Percentiles rank a stretch among this genome's conserved stretches.
These are phyloP conservation scores for Metroxylon sagu DNA, from an alignment of 176 grass and related monocot genomes.

Conservation along the genomic window DNA sequence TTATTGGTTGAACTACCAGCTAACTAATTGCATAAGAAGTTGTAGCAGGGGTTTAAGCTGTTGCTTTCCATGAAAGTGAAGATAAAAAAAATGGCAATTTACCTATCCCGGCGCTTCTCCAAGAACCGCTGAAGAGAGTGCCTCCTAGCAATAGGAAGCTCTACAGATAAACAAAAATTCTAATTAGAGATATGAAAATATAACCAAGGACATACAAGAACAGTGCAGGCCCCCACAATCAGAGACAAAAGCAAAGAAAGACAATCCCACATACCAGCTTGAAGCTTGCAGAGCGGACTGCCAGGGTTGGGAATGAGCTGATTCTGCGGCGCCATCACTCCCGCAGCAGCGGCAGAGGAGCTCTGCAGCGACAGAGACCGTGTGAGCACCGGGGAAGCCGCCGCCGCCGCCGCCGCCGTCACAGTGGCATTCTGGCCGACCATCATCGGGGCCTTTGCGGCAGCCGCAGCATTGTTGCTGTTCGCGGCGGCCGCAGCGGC, in stretches of 20 bases:
- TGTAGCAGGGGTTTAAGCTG: too few species aligned
- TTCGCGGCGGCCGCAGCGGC: conserved; percentile 30
- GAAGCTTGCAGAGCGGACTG: conserved; percentile 62
- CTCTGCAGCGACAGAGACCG: conserved; percentile 77
- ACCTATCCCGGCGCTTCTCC: conserved; percentile 95
- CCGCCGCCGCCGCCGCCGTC: neutral
- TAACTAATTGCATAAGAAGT: too few species aligned
- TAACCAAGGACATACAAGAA: neutral
- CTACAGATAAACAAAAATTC: conserved; percentile 23
- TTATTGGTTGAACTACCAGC: too few species aligned
- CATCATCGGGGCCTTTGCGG: conserved; percentile 29
- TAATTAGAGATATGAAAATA: neutral
- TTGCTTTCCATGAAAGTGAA: neutral
- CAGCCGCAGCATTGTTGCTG: conserved; percentile 15
- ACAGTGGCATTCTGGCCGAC: conserved; percentile 5
- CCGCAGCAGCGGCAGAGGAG: conserved; percentile 35
- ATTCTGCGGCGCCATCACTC: conserved; percentile 17
- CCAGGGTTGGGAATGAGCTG: conserved; percentile 34
- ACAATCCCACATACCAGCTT: conserved; percentile 49
- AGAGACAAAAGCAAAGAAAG: neutral
- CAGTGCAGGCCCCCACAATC: too few species aligned
- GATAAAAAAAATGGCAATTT: conserved; percentile 5
- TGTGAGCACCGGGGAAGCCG: conserved; percentile 41
- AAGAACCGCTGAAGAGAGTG: conserved; percentile 90
- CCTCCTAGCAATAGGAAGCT: conserved; percentile 88